phyloP scores from a whole-genome alignment of 306 rosid species.

The Cicer cuneatum region DNA sequence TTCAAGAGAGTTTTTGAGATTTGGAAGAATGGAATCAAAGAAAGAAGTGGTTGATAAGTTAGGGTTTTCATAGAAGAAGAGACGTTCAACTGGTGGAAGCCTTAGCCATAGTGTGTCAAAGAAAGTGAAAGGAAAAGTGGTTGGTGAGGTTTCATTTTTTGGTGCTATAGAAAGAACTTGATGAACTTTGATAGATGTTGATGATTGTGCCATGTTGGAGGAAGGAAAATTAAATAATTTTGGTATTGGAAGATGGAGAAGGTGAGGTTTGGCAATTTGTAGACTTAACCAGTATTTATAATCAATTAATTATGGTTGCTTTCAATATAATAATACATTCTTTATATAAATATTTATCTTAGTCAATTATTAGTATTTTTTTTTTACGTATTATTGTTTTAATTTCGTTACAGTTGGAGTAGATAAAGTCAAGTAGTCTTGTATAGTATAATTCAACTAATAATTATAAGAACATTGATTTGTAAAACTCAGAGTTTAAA shows the following conservation, averaged over 20 bases:
- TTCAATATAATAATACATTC: no score
- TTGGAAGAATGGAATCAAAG: slow-evolving; percentile 46
- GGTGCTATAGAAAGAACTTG: slow-evolving; percentile 23
- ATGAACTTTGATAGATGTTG: slow-evolving; percentile 9
- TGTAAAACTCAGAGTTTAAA: no score
- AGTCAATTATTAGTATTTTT: no score
- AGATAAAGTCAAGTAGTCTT: no score
- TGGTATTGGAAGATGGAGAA: neutral
- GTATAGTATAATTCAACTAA: no score
- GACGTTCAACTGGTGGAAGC: slow-evolving; percentile 18
- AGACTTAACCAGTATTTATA: neutral
- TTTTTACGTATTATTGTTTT: no score
- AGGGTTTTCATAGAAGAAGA: slow-evolving; percentile 31
- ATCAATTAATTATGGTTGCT: no score
- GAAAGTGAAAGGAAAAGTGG: slow-evolving; percentile 40
- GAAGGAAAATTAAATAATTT: neutral
- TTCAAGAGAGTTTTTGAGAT: slow-evolving; percentile 47
- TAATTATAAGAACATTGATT: no score
- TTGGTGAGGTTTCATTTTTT: neutral
- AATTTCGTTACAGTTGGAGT: no score
- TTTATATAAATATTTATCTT: no score
- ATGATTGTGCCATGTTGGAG: neutral
- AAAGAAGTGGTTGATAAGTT: slow-evolving; percentile 7
- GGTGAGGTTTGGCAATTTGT: neutral
- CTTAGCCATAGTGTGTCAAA: slow-evolving; percentile 41